Evolutionary conservation across 2,329 filamentous ascomycete species (phyloP).

Genomic region (Truncatella angustata): DNA sequence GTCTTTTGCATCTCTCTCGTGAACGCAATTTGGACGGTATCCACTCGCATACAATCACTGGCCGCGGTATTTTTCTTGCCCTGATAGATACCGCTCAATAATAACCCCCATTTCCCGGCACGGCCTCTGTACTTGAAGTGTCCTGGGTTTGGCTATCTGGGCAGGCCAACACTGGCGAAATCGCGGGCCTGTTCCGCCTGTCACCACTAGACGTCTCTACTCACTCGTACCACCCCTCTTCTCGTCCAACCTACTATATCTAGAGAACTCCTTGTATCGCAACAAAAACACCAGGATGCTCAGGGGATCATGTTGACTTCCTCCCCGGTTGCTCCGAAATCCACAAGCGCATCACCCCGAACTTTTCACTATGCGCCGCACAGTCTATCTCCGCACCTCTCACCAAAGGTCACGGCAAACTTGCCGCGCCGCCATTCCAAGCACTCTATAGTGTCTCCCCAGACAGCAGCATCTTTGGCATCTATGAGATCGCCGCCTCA

Average conservation of each 20-base stretch:
- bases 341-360: conserved; percentile 52
- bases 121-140: not conserved
- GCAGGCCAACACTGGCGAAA: not conserved
- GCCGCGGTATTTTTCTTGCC: not conserved
- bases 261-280: not conserved
- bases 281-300: conserved; percentile 44
- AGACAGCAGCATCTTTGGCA: conserved; percentile 26
- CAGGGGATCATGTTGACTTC: conserved; percentile 58
- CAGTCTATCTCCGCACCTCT: conserved; percentile 37
- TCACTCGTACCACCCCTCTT: not conserved
- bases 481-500: conserved; percentile 22
- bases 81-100: not conserved
- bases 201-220: not conserved
- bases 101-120: not conserved
- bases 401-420: conserved; percentile 38
- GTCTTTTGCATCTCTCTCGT: not conserved
- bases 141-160: no score
- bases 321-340: conserved; percentile 49
- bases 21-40: not conserved
- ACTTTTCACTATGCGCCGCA: conserved; percentile 49
- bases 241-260: not conserved
- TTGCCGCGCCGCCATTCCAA: conserved; percentile 40
- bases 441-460: conserved; percentile 27
- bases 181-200: not conserved
- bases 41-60: no score